Percentiles rank a stretch among this genome's conserved stretches.
Conservation (phyloP, 768 basidiomycete genomes). For the Pleurotus citrinopileatus region DNA sequence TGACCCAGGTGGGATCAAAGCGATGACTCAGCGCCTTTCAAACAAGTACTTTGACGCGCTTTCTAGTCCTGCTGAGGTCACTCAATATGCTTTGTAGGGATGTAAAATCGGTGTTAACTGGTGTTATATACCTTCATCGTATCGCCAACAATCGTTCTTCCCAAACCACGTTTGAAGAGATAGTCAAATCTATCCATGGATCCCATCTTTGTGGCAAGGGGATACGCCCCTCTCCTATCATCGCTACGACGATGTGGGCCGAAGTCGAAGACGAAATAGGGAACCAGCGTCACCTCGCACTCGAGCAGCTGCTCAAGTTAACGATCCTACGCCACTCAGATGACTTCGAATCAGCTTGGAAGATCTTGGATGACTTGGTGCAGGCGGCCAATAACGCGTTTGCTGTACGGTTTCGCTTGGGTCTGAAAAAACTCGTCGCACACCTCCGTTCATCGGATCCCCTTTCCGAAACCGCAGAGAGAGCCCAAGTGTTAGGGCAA, state of each 20-base stretch:
- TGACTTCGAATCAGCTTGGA: not conserved
- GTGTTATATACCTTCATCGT: constrained; percentile 27
- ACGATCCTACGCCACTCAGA: not conserved
- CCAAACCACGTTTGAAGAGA: constrained; percentile 39
- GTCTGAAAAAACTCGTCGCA: not conserved
- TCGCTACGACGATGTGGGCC: constrained; percentile 30
- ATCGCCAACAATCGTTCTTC: constrained; percentile 35
- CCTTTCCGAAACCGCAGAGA: not conserved
- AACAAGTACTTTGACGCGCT: not conserved
- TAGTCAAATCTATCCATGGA: constrained; percentile 13
- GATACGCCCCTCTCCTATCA: constrained; percentile 1
- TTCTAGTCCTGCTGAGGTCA: not conserved
- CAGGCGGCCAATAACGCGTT: not conserved
- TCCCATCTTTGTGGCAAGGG: not conserved
- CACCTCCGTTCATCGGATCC: not conserved
- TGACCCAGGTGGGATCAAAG: not conserved
- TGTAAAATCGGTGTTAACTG: constrained; percentile 16
- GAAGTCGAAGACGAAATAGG: constrained; percentile 11
- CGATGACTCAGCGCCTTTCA: not conserved
- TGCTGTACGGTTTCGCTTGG: not conserved
- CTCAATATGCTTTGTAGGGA: not conserved
- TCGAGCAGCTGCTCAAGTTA: not conserved
- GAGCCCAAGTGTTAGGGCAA: not conserved
- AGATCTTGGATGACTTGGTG: not conserved
- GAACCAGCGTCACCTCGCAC: not conserved